These are phyloP conservation scores for Polysphondylium violaceum DNA, from an alignment of 78 protist genomes.

Conservation along the genomic window DNA sequence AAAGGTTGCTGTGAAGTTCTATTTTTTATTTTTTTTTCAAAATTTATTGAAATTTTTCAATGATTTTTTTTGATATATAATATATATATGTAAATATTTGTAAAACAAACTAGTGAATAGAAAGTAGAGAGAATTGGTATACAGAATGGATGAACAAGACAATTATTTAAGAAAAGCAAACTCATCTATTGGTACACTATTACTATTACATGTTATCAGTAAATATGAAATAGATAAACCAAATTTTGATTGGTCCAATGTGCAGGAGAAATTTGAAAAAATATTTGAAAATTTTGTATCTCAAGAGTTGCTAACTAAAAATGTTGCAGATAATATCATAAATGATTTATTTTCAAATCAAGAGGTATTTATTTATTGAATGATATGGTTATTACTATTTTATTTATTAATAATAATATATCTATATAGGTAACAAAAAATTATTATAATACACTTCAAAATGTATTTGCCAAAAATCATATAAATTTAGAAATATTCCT, in stretches of 20 bases:
- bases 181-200: constrained; percentile 5
- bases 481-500: constrained; percentile 13
- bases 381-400: background rate
- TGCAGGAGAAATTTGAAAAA: background rate
- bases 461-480: constrained; percentile 20
- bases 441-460: constrained; percentile 34
- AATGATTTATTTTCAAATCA: background rate
- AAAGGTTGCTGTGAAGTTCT: too few species aligned
- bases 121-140: too few species aligned
- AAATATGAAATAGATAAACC: constrained; percentile 1
- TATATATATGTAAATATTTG: too few species aligned
- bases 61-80: too few species aligned
- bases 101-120: too few species aligned
- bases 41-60: too few species aligned
- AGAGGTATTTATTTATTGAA: background rate
- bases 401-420: background rate
- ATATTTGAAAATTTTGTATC: background rate
- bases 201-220: constrained; percentile 12
- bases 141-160: background rate
- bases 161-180: background rate
- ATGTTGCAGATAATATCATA: background rate
- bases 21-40: too few species aligned
- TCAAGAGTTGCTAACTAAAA: background rate
- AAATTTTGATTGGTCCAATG: constrained; percentile 4
- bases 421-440: constrained; percentile 18